Conservation (phyloP, 2,329 filamentous ascomycete species). For the Penicillium sp. region DNA sequence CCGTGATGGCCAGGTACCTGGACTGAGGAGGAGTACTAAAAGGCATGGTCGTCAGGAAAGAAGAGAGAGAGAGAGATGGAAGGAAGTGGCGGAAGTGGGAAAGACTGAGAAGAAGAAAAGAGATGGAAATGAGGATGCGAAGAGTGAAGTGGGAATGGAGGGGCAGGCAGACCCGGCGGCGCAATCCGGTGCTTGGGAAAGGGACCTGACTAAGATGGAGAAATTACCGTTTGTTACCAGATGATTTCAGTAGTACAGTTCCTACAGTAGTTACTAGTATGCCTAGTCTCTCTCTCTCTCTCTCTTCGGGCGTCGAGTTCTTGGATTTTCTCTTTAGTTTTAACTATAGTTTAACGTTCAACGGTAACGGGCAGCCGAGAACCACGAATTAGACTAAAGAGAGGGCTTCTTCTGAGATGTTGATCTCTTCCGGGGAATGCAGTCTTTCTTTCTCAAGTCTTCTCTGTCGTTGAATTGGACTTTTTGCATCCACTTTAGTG, state of each 20-base stretch:
- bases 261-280: background rate
- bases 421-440: background rate
- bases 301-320: background rate
- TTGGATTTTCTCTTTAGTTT: background rate
- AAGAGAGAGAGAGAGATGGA: conserved; percentile 23
- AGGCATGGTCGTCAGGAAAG: conserved; percentile 46
- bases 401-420: background rate
- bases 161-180: conserved; percentile 37
- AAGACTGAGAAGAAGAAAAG: conserved; percentile 18
- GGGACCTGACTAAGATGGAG: conserved; percentile 23
- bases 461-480: conserved; percentile 1
- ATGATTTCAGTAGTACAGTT: background rate
- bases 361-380: background rate
- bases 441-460: background rate
- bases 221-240: background rate
- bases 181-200: conserved; percentile 33
- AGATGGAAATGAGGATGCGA: conserved; percentile 17
- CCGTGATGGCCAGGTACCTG: conserved; percentile 51
- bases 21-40: conserved; percentile 39
- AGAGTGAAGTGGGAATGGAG: conserved; percentile 30
- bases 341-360: conserved; percentile 9
- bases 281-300: no score
- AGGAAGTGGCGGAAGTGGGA: conserved; percentile 25
- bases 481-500: background rate
- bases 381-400: background rate